Conservation (phyloP, 768 basidiomycete genomes). For the Thelephora ganbajun region DNA sequence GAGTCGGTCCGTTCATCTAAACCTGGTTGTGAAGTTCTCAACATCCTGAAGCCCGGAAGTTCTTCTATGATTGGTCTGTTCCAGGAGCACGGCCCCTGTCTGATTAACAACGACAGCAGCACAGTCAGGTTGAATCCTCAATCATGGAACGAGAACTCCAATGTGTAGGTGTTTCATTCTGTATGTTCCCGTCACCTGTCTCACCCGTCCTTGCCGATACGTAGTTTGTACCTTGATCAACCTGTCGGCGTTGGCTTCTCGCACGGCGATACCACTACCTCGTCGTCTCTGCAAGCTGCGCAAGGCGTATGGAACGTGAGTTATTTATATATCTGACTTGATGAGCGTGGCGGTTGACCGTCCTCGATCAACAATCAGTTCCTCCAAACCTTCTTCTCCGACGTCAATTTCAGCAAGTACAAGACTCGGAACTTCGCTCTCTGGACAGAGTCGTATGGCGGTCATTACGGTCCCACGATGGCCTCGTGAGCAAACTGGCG, state of each 20-base stretch:
- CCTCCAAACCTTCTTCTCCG: conserved; percentile 47
- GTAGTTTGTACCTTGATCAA: conserved; percentile 44
- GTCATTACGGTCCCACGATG: conserved; percentile 26
- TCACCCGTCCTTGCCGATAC: no score
- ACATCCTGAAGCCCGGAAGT: conserved; percentile 19
- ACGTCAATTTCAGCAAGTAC: conserved; percentile 37
- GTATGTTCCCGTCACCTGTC: background rate
- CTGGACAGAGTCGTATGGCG: conserved; percentile 47
- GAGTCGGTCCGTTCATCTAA: conserved; percentile 4
- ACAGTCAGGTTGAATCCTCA: conserved; percentile 35
- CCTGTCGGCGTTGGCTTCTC: conserved; percentile 53
- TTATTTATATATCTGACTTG: background rate
- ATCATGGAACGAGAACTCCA: conserved; percentile 45
- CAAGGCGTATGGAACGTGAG: conserved; percentile 35
- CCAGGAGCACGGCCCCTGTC: conserved; percentile 26
- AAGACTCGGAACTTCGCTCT: conserved; percentile 33
- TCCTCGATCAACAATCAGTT: conserved; percentile 16
- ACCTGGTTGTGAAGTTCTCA: background rate
- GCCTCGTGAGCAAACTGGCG: conserved; percentile 12
- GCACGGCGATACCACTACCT: conserved; percentile 33
- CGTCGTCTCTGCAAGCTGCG: conserved; percentile 40
- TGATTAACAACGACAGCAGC: conserved; percentile 39
- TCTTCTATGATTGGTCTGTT: conserved; percentile 25
- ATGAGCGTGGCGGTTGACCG: background rate
- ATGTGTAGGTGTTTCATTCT: conserved; percentile 19